Conservation (phyloP, 2,329 filamentous ascomycete species). For the Pestalotiopsis sp. region DNA sequence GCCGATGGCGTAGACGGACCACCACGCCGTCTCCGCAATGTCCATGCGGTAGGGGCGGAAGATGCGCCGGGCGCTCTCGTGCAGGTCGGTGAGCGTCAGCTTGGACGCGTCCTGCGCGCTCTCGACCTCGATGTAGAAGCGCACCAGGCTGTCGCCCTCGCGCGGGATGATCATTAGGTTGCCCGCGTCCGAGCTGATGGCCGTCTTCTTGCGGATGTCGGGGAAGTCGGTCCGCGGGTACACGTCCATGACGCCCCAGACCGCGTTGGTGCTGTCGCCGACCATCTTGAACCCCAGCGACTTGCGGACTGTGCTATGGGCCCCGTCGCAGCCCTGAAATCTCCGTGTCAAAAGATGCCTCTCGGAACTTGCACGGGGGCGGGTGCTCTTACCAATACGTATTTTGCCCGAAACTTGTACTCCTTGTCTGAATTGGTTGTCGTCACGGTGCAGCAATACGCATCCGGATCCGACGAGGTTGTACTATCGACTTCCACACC, state of each 20-base stretch:
- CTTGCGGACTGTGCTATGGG: constrained; percentile 53
- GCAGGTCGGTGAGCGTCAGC: constrained; percentile 56
- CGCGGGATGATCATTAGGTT: constrained; percentile 65
- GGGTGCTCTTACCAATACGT: constrained; percentile 47
- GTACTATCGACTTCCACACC: constrained; percentile 51
- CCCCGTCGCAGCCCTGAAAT: constrained; percentile 45
- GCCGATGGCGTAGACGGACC: constrained; percentile 65
- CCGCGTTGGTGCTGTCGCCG: constrained; percentile 35
- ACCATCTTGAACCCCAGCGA: constrained; percentile 59
- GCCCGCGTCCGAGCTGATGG: constrained; percentile 56
- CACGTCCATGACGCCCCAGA: constrained; percentile 48
- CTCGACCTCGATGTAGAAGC: constrained; percentile 64
- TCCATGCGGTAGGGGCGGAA: constrained; percentile 58
- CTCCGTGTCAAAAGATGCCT: not conserved
- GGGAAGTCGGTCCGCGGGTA: constrained; percentile 61
- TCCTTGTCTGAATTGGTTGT: constrained; percentile 42
- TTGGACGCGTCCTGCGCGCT: constrained; percentile 48
- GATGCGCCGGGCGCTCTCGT: constrained; percentile 52
- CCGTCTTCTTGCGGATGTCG: constrained; percentile 60
- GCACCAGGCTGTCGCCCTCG: constrained; percentile 57
- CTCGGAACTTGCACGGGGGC: not conserved
- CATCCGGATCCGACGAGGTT: constrained; percentile 34
- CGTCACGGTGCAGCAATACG: constrained; percentile 47
- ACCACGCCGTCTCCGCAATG: constrained; percentile 60
- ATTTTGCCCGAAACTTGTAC: constrained; percentile 48